Percentiles rank a stretch among this genome's conserved stretches.
Evolutionary conservation across 2,329 filamentous ascomycete genomes (phyloP).

Genomic region (Torrubiella hemipterigena): DNA sequence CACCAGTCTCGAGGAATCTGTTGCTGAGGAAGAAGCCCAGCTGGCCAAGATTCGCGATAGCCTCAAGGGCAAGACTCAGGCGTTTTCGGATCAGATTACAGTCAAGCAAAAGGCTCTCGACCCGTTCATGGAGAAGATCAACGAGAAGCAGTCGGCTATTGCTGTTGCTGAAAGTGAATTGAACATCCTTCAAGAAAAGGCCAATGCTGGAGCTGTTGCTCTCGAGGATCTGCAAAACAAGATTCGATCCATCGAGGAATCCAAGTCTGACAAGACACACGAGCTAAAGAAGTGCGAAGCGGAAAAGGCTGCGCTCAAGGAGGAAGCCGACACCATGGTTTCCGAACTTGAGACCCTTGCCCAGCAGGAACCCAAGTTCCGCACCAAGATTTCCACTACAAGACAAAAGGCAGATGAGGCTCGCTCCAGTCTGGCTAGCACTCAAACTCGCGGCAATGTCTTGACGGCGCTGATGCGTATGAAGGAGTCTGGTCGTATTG

Average conservation of each 20-base stretch:
- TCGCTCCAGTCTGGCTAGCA: conserved; percentile 76
- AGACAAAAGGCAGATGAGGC: conserved; percentile 95
- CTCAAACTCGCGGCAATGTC: conserved; percentile 87
- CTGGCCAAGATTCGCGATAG: conserved; percentile 72
- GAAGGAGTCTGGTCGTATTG: conserved; percentile 90
- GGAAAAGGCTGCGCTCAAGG: conserved; percentile 60
- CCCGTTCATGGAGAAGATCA: conserved; percentile 95
- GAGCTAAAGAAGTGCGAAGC: conserved; percentile 68
- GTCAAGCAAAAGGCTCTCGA: conserved; percentile 87
- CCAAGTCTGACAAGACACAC: conserved; percentile 54
- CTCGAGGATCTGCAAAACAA: conserved; percentile 75
- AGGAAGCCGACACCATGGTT: conserved; percentile 61
- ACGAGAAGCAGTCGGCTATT: conserved; percentile 86
- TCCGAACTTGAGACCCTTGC: conserved; percentile 61
- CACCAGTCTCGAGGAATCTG: conserved; percentile 59
- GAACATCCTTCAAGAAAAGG: conserved; percentile 79
- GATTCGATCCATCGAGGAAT: conserved; percentile 59
- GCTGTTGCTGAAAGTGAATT: conserved; percentile 92
- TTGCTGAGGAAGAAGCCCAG: conserved; percentile 70
- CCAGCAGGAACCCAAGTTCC: conserved; percentile 69
- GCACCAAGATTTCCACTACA: conserved; percentile 74
- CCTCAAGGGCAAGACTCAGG: conserved; percentile 91
- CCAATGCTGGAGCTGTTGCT: conserved; percentile 74
- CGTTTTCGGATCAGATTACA: conserved; percentile 84
- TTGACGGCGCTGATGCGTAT: conserved; percentile 85